phyloP scores from a whole-genome alignment of 2,329 filamentous ascomycete genomes.

The Nemania bipapillata region DNA sequence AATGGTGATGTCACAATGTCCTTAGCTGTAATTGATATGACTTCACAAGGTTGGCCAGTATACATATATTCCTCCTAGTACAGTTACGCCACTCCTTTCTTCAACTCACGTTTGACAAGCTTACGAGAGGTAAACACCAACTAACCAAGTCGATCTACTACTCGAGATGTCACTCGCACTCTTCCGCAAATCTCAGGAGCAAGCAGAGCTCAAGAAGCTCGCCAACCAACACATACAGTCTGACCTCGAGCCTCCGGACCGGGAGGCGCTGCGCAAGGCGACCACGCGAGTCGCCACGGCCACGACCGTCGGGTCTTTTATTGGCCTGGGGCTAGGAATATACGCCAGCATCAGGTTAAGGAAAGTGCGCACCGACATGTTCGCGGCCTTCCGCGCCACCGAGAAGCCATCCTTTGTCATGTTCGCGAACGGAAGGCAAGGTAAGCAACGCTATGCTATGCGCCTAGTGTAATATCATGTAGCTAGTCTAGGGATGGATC shows the following conservation, averaged over 20 bases:
- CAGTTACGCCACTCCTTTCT: neutral
- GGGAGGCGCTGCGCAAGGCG: constrained; percentile 66
- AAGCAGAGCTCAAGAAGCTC: constrained; percentile 64
- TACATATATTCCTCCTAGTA: neutral
- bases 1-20: constrained; percentile 31
- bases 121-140: neutral
- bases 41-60: constrained; percentile 9
- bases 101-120: neutral
- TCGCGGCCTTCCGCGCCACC: constrained; percentile 68
- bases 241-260: constrained; percentile 65
- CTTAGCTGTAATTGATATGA: constrained; percentile 7
- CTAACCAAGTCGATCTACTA: neutral
- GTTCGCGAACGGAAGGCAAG: constrained; percentile 69
- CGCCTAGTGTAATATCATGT: neutral
- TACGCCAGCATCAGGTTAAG: constrained; percentile 68
- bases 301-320: constrained; percentile 67
- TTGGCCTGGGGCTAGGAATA: constrained; percentile 69
- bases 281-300: constrained; percentile 65
- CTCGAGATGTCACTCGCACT: constrained; percentile 49
- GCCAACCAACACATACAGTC: constrained; percentile 69
- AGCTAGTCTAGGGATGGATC: neutral
- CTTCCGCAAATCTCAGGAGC: constrained; percentile 51
- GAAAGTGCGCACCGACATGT: constrained; percentile 66
- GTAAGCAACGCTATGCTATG: constrained; percentile 51
- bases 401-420: constrained; percentile 71